Evolutionary conservation across 768 basidiomycete genomes (phyloP), one percentile per base, ranked within the genome.

Genomic region (Podaxis pistillaris): DNA sequence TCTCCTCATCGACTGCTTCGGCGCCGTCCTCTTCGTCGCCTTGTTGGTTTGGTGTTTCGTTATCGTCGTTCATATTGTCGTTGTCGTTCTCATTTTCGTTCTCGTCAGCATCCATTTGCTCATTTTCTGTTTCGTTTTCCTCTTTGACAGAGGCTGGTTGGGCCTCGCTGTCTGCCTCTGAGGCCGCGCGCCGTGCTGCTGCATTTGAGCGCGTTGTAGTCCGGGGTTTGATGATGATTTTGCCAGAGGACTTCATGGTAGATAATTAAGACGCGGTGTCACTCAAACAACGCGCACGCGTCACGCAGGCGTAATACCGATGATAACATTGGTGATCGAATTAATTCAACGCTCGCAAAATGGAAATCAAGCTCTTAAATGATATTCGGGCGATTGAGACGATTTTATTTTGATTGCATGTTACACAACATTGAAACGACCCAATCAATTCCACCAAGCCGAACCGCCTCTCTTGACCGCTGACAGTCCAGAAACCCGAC

Each of bases 161-260:
- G 64, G 11, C 68, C 64, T 36, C 71, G 68, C 49, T 66, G 56
- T 68, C 62, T 12, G 64, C 62, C 55, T 67, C 58, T 28, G 68
- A 61, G 49, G 69, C 62, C 53, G 69, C 68, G 50, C 70, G 59
- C 30, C 63, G 57, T 36, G 68, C 69, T 56, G 40, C 66, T 37
- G 63, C 64, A 56, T 49, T 65, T 54, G 61, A 63, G 44, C 68
- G 57, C 12, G 74, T 64, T 46, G 75, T 66, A 11, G 70, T 62
- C 37, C 80, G 75, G 22, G 81, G 76, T 67, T 79, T 82, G 58
- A 84, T 82, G 56, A 84, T 75, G 63, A 84, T 84, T 75, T 82
- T 84, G 38, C 79, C 74, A 40, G 78, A 71, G 41, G 66, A 62
- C 50, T 59, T 59, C 60, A 55, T 62, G 53, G 53, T 28, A 7